These are phyloP conservation scores for Ophiostoma australiae DNA, from an alignment of 2,329 filamentous ascomycete genomes.

Conservation along the genomic window DNA sequence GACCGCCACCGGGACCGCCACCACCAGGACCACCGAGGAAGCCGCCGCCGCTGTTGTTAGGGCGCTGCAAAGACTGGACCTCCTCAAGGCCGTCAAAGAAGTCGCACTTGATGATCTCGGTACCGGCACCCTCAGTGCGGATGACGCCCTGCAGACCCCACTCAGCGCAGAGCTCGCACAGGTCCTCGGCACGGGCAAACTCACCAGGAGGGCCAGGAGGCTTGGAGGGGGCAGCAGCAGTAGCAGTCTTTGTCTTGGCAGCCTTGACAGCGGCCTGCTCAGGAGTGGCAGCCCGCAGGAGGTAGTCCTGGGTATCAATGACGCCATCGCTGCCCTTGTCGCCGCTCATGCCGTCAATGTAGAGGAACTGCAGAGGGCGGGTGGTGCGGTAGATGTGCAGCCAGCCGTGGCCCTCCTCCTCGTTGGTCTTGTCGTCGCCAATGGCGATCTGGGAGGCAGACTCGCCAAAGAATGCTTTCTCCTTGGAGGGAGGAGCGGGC, in stretches of 20 bases:
- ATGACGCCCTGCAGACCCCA: constrained; percentile 24
- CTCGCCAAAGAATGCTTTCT: not conserved
- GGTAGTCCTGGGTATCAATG: constrained; percentile 60
- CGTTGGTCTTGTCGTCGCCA: not conserved
- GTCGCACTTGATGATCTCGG: constrained; percentile 24
- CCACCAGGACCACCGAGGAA: not conserved
- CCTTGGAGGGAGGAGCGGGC: not conserved
- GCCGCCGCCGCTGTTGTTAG: not conserved
- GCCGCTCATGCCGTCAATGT: constrained; percentile 51
- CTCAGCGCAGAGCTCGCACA: constrained; percentile 22
- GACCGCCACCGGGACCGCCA: not conserved
- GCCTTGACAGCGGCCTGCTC: constrained; percentile 2
- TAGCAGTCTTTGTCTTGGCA: not conserved
- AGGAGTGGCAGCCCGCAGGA: constrained; percentile 39
- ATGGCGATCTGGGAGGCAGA: constrained; percentile 1
- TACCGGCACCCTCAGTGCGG: constrained; percentile 22
- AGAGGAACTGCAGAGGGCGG: constrained; percentile 55
- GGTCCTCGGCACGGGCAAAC: constrained; percentile 16
- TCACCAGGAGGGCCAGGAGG: constrained; percentile 22
- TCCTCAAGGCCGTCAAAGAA: constrained; percentile 23
- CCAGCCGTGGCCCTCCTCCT: constrained; percentile 44
- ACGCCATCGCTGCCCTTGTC: constrained; percentile 54
- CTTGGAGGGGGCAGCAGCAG: not conserved
- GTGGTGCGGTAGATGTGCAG: constrained; percentile 61
- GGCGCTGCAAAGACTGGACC: constrained; percentile 21